phyloP scores from a whole-genome alignment of 2,329 filamentous ascomycete genomes.

The Alternaria postmessia region DNA sequence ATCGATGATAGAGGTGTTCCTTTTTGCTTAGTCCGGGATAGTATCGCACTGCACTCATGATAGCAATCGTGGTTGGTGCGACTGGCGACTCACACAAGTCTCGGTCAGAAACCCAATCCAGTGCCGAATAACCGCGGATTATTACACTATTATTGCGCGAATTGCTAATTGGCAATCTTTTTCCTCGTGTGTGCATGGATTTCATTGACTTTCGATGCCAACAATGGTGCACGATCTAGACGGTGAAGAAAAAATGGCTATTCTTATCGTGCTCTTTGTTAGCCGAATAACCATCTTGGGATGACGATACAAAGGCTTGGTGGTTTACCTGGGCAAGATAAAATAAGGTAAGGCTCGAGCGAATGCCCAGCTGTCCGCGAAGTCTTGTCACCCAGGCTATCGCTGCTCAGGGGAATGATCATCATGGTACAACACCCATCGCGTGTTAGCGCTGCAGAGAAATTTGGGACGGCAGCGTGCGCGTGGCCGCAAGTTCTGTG shows the following conservation, averaged over 20 bases:
- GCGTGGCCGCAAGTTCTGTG: slow-evolving; percentile 5
- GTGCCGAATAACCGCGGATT: slow-evolving; percentile 2
- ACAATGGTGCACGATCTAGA: not conserved
- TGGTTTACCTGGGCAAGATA: slow-evolving; percentile 1
- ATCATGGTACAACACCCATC: not conserved
- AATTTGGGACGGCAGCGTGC: not conserved
- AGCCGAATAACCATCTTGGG: not conserved
- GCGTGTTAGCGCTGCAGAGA: slow-evolving; percentile 1
- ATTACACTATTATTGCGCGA: not conserved
- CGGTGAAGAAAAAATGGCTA: not conserved
- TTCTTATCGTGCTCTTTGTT: slow-evolving; percentile 1
- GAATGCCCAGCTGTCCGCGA: slow-evolving; percentile 4
- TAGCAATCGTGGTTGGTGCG: not conserved
- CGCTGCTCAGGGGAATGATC: slow-evolving; percentile 1
- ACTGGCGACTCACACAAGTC: not conserved
- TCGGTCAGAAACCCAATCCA: not conserved
- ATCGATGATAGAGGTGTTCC: not conserved
- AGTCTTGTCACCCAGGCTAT: slow-evolving; percentile 1
- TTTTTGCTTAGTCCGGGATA: not conserved
- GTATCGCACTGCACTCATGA: not conserved
- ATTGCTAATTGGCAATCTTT: not conserved
- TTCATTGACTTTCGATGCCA: not conserved
- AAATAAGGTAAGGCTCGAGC: slow-evolving; percentile 8
- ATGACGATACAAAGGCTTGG: slow-evolving; percentile 4
- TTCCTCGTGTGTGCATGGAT: not conserved